phyloP scores from a whole-genome alignment of 441 rosid species.

The Brassica hybrid region DNA sequence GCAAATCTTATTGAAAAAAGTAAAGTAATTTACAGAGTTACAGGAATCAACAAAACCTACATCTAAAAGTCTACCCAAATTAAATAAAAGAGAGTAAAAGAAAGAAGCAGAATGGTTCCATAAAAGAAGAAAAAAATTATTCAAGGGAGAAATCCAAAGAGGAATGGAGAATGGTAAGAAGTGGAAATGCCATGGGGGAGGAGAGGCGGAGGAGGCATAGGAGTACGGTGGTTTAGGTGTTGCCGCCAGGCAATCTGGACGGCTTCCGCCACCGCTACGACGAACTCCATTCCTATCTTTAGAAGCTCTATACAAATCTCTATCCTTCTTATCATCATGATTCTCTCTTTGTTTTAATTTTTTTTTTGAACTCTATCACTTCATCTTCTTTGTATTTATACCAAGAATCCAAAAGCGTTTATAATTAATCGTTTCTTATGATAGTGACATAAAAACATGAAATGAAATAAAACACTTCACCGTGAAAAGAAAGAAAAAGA shows the following conservation, averaged over 20 bases:
- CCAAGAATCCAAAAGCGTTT: constrained; percentile 7
- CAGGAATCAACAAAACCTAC: constrained; percentile 19
- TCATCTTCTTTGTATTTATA: constrained; percentile 34
- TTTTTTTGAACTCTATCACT: constrained; percentile 22
- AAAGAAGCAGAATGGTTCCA: neutral
- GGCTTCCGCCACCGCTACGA: constrained; percentile 58
- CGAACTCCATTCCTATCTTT: constrained; percentile 57
- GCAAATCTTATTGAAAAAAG: constrained; percentile 9
- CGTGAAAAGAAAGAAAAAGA: neutral
- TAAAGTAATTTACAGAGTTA: constrained; percentile 15
- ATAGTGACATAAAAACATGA: constrained; percentile 16
- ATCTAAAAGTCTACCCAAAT: neutral
- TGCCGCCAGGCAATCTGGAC: constrained; percentile 46
- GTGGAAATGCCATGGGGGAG: constrained; percentile 29
- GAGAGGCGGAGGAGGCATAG: constrained; percentile 34
- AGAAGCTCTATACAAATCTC: constrained; percentile 59
- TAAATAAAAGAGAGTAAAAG: neutral
- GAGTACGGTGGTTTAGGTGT: constrained; percentile 40
- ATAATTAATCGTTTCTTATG: neutral
- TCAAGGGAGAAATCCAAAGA: constrained; percentile 40
- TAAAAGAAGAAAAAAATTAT: neutral
- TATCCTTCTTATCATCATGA: constrained; percentile 57
- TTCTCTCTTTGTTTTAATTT: neutral
- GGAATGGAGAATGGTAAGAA: constrained; percentile 39
- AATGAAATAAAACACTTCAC: neutral